Base-by-base conservation (phyloP, 441 rosid genomes). In the Pelargonium cotyledonis region DNA sequence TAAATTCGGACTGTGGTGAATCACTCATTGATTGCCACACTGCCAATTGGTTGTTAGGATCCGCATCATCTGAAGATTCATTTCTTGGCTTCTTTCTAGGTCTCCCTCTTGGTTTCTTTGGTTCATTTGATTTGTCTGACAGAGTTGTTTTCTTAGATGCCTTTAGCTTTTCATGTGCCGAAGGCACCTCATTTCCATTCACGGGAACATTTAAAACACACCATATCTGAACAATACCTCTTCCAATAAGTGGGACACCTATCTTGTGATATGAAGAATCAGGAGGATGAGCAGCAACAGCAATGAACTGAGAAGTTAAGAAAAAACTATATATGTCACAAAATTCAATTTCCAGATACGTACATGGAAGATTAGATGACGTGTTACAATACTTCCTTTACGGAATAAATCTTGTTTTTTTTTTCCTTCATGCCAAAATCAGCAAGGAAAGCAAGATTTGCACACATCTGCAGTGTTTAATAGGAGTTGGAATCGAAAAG, bases 171-270 rank as follows among this genome's bases (percentile, higher is more conserved):
- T n/a, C 57, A 51, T 7, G 16, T 51, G 16, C 57, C 14, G 1
- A 12, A 29, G 71, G 58, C 61, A 41, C 31, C 41, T 51, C 80
- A 73, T 76, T 81, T 71, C 68, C 83, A 66, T 80, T 61, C 66
- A 65, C 67, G 67, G 67, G 40, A 65, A 66, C 68, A 63, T 92
- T 85, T 73, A 89, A 65, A 73, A 95, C 65, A 73, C 91, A 84
- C 98, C 97, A 95, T 75, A 95, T 90, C 80, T 95, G 97, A 81
- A 95, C 75, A 31, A 89, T 69, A 76, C 99, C 99, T 80, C 96
- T 86, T 60, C 99, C 99, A 68, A 81, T 73, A 70, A 87, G 87
- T 29, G 85, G 84, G 75, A 70, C 71, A 73, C 98, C 99, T 41
- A 92, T 78, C 80, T 80, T 89, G 88, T 95, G 97, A 78, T 84